Percentiles rank a stretch among this genome's conserved stretches.
Evolutionary conservation across 495 filamentous ascomycete species (phyloP).

Genomic region (Usnea hakonensis): DNA sequence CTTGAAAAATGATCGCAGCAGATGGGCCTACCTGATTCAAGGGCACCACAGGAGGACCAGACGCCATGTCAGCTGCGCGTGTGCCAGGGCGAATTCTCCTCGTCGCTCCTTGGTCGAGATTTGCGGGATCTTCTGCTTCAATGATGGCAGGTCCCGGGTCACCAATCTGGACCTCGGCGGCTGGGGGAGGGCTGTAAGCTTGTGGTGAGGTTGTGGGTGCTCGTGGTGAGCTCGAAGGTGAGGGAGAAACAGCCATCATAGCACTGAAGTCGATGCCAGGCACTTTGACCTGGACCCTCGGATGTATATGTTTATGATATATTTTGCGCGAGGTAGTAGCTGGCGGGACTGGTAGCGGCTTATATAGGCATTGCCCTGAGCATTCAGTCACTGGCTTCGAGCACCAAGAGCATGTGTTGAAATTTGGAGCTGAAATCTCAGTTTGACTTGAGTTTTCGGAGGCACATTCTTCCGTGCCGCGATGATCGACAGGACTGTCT

Average conservation of each 20-base stretch:
- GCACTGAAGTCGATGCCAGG: too few relatives aligned
- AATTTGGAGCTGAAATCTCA: not conserved
- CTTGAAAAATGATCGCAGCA: not conserved
- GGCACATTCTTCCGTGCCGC: not conserved
- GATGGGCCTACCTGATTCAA: constrained; percentile 59
- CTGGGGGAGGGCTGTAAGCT: constrained; percentile 80
- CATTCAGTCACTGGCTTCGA: not conserved
- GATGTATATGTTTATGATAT: not conserved
- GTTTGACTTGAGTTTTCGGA: not conserved
- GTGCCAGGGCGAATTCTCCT: constrained; percentile 89
- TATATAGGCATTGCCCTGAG: not conserved
- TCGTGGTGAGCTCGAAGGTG: constrained; percentile 61
- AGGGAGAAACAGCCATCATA: constrained; percentile 34
- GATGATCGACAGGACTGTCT: not conserved
- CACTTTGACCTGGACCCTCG: not conserved
- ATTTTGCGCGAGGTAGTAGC: not conserved
- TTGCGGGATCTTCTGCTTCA: constrained; percentile 39
- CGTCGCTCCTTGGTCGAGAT: constrained; percentile 56
- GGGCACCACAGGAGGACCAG: constrained; percentile 80
- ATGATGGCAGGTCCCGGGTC: constrained; percentile 39
- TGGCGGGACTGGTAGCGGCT: not conserved
- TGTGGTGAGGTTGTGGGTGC: constrained; percentile 62
- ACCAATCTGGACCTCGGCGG: constrained; percentile 80
- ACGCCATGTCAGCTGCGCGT: constrained; percentile 79
- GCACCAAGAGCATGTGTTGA: not conserved